phyloP scores from a whole-genome alignment of 495 filamentous ascomycete genomes.

The Penicillium desertorum region DNA sequence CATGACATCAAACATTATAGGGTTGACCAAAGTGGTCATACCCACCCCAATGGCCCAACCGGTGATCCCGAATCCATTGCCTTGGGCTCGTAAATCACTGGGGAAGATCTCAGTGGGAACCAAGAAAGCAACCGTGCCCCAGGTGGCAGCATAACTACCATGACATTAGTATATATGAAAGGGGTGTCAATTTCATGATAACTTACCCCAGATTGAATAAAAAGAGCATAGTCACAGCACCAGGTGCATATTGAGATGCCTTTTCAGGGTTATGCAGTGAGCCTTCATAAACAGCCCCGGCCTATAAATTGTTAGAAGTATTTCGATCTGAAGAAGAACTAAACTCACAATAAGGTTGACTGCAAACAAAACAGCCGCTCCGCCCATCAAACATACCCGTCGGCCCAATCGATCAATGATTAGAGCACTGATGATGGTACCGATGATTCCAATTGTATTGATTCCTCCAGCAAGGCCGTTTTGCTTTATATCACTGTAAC shows the following conservation, averaged over 20 bases:
- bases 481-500: slow-evolving; percentile 45
- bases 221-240: slow-evolving; percentile 53
- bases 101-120: slow-evolving; percentile 56
- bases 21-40: slow-evolving; percentile 54
- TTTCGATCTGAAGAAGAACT: too few species aligned
- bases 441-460: slow-evolving; percentile 55
- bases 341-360: slow-evolving; percentile 38
- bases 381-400: slow-evolving; percentile 44
- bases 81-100: slow-evolving; percentile 51
- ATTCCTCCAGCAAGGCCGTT: slow-evolving; percentile 53
- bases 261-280: slow-evolving; percentile 32
- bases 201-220: slow-evolving; percentile 50
- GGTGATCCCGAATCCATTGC: slow-evolving; percentile 57
- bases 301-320: slow-evolving; percentile 18
- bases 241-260: slow-evolving; percentile 42
- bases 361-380: slow-evolving; percentile 31
- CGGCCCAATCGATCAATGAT: slow-evolving; percentile 53
- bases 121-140: slow-evolving; percentile 56
- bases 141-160: slow-evolving; percentile 50
- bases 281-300: slow-evolving; percentile 42
- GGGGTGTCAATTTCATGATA: not conserved
- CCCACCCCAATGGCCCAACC: slow-evolving; percentile 59
- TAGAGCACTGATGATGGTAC: slow-evolving; percentile 55
- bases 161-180: not conserved
- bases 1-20: slow-evolving; percentile 48